These are phyloP conservation scores for Nematodospora valgi DNA, from an alignment of 805 yeast species.

Conservation along the genomic window DNA sequence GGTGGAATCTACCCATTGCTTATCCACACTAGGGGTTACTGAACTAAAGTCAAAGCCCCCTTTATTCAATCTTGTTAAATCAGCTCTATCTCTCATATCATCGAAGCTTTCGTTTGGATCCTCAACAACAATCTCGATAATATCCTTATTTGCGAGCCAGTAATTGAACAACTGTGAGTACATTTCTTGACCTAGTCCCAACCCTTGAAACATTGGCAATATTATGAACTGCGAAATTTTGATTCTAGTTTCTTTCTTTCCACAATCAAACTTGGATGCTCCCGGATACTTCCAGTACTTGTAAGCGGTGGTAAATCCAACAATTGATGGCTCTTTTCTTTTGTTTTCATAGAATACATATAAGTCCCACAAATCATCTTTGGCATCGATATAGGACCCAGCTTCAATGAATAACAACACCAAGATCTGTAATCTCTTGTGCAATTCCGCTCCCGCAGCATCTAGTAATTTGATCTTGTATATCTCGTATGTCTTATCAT, in stretches of 20 bases:
- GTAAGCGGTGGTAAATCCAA: conserved; percentile 83
- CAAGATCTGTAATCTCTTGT: conserved; percentile 70
- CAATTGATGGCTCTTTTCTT: conserved; percentile 42
- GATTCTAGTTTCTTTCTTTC: conserved; percentile 44
- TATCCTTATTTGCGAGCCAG: conserved; percentile 52
- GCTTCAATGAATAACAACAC: conserved; percentile 89
- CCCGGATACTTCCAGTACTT: conserved; percentile 76
- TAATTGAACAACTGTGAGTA: conserved; percentile 52
- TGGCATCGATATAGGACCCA: conserved; percentile 78
- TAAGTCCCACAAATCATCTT: conserved; percentile 78
- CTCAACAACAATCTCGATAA: conserved; percentile 80
- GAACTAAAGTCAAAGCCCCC: conserved; percentile 19
- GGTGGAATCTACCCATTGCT: conserved; percentile 38
- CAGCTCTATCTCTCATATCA: conserved; percentile 81
- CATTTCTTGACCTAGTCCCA: conserved; percentile 65
- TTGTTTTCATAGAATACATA: conserved; percentile 49
- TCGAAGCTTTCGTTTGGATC: conserved; percentile 95
- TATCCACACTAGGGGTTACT: conserved; percentile 17
- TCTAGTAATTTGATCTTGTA: conserved; percentile 47
- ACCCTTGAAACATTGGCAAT: conserved; percentile 79
- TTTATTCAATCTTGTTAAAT: conserved; percentile 41
- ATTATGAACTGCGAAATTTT: conserved; percentile 86
- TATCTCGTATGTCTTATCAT: conserved; percentile 43
- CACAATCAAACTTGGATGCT: conserved; percentile 46
- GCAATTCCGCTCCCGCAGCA: conserved; percentile 48